Base-by-base conservation (phyloP, 768 basidiomycete species). In the Termitomyces sp. region DNA sequence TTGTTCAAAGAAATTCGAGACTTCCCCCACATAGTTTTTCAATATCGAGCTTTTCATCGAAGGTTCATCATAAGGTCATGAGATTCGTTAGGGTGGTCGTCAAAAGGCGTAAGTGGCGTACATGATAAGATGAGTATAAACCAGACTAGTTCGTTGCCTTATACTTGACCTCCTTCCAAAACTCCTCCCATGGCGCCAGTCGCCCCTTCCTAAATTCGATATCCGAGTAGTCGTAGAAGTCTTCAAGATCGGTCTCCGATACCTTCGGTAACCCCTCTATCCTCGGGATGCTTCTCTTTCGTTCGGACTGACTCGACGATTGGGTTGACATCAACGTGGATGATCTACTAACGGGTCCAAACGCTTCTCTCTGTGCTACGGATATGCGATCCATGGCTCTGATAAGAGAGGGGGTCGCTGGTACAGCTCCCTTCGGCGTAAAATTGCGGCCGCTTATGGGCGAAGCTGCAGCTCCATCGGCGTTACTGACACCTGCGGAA, bases 341-440 rank as follows among this genome's bases (percentile, higher is more conserved):
- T 12, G 37, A 22, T 24, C n/a, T 52, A 40, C 53, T 39, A 20
- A 39, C 45, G 9, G 56, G 53, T 16, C 67, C 68, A 57, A 76
- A 84, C n/a, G 78, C 82, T 22, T 79, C 77, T 55, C 72, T 74
- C 63, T 87, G 85, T 3, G 86, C 86, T 16, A 72, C 70, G 12
- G 78, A 73, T 51, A 88, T 76, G 30, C 86, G 78, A 62, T 86
- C 82, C n/a, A 88, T 69, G 1, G 86, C 87, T 37, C 77, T 77
- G 58, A 87, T 81, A 33, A 87, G 74, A 3, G 86, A 87, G 0
- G 86, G 86, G 2, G 87, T 88, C 24, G 82, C 81, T 5, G 85
- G 83, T 1, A 87, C 79, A 1, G 83, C 69, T 27, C 69, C 67
- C 22, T 62, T 22, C 20, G 65, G 65, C 18, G 45, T 37, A 14